phyloP scores from a whole-genome alignment of 1,139 yeast genomes.

The Waltiozyma sp. region DNA sequence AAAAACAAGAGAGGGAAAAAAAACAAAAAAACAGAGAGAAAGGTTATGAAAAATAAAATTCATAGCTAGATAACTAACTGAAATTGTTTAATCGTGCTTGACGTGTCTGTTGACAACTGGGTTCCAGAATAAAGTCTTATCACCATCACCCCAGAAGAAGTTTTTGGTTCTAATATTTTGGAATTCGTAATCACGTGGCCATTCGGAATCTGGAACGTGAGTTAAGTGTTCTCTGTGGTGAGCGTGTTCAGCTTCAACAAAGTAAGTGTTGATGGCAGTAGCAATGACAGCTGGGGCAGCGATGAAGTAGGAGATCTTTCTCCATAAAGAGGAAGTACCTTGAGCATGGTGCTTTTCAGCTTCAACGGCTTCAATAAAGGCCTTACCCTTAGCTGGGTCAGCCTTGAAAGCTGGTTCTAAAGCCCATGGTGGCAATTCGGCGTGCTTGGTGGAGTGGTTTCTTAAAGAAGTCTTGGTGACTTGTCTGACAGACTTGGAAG shows the following conservation, averaged over 20 bases:
- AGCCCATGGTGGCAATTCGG: slow-evolving; percentile 23
- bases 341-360: slow-evolving; percentile 73
- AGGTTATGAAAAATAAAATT: too few relatives aligned
- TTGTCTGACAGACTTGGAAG: slow-evolving; percentile 9
- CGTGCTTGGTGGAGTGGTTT: slow-evolving; percentile 15
- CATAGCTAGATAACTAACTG: neutral
- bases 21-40: neutral
- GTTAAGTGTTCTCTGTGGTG: slow-evolving; percentile 76
- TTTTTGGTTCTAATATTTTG: slow-evolving; percentile 80
- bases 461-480: slow-evolving; percentile 11
- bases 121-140: slow-evolving; percentile 96
- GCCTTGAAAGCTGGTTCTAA: slow-evolving; percentile 28
- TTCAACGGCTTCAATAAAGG: slow-evolving; percentile 34
- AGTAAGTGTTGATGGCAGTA: slow-evolving; percentile 71
- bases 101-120: slow-evolving; percentile 81
- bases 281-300: slow-evolving; percentile 74
- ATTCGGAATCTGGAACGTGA: slow-evolving; percentile 75
- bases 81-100: slow-evolving; percentile 7
- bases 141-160: slow-evolving; percentile 98
- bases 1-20: too few relatives aligned
- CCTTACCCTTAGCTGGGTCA: slow-evolving; percentile 43
- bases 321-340: slow-evolving; percentile 72
- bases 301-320: slow-evolving; percentile 65
- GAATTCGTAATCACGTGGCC: slow-evolving; percentile 86
- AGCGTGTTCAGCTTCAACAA: slow-evolving; percentile 78